phyloP scores from a whole-genome alignment of 2,329 filamentous ascomycete genomes.

The Epichloe sylvatica region DNA sequence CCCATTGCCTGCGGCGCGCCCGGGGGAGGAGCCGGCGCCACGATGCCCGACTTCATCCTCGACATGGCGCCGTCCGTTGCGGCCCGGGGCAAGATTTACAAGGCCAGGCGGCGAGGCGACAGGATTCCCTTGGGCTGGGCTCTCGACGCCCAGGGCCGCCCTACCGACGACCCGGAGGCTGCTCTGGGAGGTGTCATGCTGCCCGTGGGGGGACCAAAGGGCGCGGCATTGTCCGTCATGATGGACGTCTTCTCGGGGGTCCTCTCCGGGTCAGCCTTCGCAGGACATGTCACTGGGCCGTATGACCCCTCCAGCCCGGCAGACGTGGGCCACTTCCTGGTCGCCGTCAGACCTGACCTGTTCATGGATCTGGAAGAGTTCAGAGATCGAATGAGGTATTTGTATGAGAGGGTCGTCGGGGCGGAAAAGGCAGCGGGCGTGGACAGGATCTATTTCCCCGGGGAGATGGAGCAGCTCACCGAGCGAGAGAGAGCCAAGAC shows the following conservation, averaged over 20 bases:
- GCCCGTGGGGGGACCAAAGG: slow-evolving; percentile 75
- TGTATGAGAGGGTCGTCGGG: slow-evolving; percentile 39
- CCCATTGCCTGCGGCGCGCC: slow-evolving; percentile 67
- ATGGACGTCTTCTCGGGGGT: slow-evolving; percentile 88
- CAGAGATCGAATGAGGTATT: slow-evolving; percentile 41
- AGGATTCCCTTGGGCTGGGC: slow-evolving; percentile 64
- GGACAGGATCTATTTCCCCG: slow-evolving; percentile 46
- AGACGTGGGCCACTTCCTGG: slow-evolving; percentile 61
- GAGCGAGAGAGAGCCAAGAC: slow-evolving; percentile 35
- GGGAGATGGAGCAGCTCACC: slow-evolving; percentile 45
- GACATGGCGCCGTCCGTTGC: slow-evolving; percentile 61
- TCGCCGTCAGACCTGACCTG: slow-evolving; percentile 60
- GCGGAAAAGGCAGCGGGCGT: slow-evolving; percentile 41
- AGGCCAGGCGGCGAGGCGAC: slow-evolving; percentile 51
- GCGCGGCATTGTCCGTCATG: slow-evolving; percentile 63
- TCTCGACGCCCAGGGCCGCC: slow-evolving; percentile 52
- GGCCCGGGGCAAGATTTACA: slow-evolving; percentile 60
- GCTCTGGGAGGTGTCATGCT: slow-evolving; percentile 70
- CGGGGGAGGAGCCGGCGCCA: slow-evolving; percentile 32
- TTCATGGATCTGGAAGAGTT: slow-evolving; percentile 62
- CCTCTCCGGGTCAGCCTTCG: slow-evolving; percentile 64
- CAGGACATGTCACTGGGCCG: slow-evolving; percentile 60
- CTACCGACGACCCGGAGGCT: slow-evolving; percentile 56
- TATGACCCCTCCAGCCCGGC: slow-evolving; percentile 57
- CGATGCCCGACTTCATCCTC: slow-evolving; percentile 50